Conservation (phyloP, 805 yeast species). For the Candida yuanshanica region DNA sequence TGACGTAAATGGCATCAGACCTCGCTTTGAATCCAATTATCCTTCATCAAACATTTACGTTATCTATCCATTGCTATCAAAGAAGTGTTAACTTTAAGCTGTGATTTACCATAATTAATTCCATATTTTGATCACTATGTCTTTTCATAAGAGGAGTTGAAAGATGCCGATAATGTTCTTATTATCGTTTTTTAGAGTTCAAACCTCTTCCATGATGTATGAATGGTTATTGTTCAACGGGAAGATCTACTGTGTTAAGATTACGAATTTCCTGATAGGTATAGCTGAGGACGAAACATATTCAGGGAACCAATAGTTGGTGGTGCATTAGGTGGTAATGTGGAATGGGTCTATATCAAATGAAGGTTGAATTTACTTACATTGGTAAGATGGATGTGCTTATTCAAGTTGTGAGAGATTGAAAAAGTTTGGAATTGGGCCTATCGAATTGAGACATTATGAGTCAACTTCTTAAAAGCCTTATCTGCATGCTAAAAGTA, state of each 20-base stretch:
- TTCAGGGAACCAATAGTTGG: conserved; percentile 28
- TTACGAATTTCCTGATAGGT: conserved; percentile 33
- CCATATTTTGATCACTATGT: conserved; percentile 39
- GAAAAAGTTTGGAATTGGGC: conserved; percentile 53
- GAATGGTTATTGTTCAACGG: conserved; percentile 44
- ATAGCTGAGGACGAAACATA: conserved; percentile 26
- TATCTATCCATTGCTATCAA: conserved; percentile 31
- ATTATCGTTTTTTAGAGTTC: conserved; percentile 46
- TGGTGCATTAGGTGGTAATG: conserved; percentile 57
- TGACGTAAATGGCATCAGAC: conserved; percentile 48
- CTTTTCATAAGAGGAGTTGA: conserved; percentile 39
- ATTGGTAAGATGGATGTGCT: conserved; percentile 42
- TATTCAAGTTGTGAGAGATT: conserved; percentile 47
- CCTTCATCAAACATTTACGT: conserved; percentile 6
- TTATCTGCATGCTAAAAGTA: too few relatives aligned
- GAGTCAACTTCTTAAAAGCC: too few relatives aligned
- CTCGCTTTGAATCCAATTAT: conserved; percentile 53
- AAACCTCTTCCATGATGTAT: conserved; percentile 49
- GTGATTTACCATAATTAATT: conserved; percentile 40
- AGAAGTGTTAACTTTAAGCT: conserved; percentile 38
- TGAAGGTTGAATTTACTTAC: conserved; percentile 41
- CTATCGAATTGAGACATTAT: too few relatives aligned
- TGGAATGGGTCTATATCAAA: conserved; percentile 48
- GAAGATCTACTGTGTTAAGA: conserved; percentile 25
- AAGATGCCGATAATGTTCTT: conserved; percentile 51